Evolutionary conservation across 2,329 filamentous ascomycete species (phyloP).

Genomic region (Arachnopeziza araneosa): DNA sequence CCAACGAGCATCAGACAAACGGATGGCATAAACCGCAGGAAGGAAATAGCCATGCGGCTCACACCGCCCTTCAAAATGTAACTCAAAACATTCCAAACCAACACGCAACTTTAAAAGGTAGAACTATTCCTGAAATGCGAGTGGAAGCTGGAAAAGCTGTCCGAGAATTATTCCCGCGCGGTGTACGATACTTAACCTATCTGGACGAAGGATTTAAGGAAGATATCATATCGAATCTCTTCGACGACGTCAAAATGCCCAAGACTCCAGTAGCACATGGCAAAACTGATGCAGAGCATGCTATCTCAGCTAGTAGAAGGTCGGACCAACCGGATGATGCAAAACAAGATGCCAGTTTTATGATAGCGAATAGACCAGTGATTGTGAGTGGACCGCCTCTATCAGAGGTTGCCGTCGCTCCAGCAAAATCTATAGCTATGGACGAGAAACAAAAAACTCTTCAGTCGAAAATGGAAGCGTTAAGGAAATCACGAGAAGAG

Average conservation of each 20-base stretch:
- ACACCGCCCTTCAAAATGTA: background rate
- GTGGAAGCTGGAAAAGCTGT: slow-evolving; percentile 63
- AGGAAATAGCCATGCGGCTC: background rate
- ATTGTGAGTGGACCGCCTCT: slow-evolving; percentile 1
- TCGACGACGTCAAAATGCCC: slow-evolving; percentile 59
- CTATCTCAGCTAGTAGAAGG: background rate
- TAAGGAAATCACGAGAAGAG: slow-evolving; percentile 53
- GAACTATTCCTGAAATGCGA: slow-evolving; percentile 22
- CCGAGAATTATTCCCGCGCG: slow-evolving; percentile 56
- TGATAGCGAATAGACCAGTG: background rate
- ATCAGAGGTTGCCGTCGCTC: slow-evolving; percentile 3
- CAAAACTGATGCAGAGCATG: background rate
- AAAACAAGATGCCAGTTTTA: background rate
- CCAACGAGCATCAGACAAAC: slow-evolving; percentile 10
- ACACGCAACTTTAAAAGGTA: background rate
- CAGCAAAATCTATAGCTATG: slow-evolving; percentile 34
- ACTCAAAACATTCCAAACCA: background rate
- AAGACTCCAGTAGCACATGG: background rate
- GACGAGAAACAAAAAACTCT: slow-evolving; percentile 68
- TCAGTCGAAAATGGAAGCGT: slow-evolving; percentile 71
- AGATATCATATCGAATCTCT: slow-evolving; percentile 56
- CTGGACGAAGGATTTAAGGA: slow-evolving; percentile 67
- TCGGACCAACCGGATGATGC: slow-evolving; percentile 39
- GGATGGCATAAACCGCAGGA: slow-evolving; percentile 3
- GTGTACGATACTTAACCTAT: slow-evolving; percentile 69